Evolutionary conservation across 2,329 filamentous ascomycete genomes (phyloP).

Genomic region (Zymoseptoria ardabiliae): DNA sequence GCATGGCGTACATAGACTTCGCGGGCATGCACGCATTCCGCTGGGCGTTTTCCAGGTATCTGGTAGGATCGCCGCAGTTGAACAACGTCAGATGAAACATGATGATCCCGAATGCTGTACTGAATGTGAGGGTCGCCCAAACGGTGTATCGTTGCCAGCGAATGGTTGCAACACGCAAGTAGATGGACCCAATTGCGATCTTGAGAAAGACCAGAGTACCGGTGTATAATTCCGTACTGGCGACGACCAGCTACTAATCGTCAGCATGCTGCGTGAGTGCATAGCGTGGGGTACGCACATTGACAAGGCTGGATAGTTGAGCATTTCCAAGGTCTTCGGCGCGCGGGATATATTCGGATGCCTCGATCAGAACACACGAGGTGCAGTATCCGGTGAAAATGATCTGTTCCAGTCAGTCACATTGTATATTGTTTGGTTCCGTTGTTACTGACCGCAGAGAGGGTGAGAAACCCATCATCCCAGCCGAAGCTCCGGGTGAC

Average conservation of each 20-base stretch:
- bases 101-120: slow-evolving; percentile 31
- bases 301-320: background rate
- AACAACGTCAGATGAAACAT: slow-evolving; percentile 27
- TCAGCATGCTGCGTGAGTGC: slow-evolving; percentile 2
- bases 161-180: slow-evolving; percentile 36
- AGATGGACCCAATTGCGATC: slow-evolving; percentile 40
- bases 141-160: slow-evolving; percentile 32
- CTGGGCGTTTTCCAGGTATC: slow-evolving; percentile 16
- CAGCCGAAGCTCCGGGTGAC: slow-evolving; percentile 37
- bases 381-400: slow-evolving; percentile 14
- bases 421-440: background rate
- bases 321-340: slow-evolving; percentile 2
- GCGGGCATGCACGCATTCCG: slow-evolving; percentile 16
- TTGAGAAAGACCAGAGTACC: slow-evolving; percentile 37
- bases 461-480: slow-evolving; percentile 38
- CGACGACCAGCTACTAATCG: slow-evolving; percentile 18
- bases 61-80: slow-evolving; percentile 25
- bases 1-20: slow-evolving; percentile 13
- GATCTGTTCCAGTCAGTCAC: slow-evolving; percentile 8
- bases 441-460: slow-evolving; percentile 30
- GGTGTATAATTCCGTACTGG: slow-evolving; percentile 34
- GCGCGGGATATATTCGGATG: slow-evolving; percentile 4
- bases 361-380: slow-evolving; percentile 9
- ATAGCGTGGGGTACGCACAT: background rate
- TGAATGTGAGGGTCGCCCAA: slow-evolving; percentile 21